phyloP scores from a whole-genome alignment of 768 basidiomycete species.

The Lyophyllum decastes region DNA sequence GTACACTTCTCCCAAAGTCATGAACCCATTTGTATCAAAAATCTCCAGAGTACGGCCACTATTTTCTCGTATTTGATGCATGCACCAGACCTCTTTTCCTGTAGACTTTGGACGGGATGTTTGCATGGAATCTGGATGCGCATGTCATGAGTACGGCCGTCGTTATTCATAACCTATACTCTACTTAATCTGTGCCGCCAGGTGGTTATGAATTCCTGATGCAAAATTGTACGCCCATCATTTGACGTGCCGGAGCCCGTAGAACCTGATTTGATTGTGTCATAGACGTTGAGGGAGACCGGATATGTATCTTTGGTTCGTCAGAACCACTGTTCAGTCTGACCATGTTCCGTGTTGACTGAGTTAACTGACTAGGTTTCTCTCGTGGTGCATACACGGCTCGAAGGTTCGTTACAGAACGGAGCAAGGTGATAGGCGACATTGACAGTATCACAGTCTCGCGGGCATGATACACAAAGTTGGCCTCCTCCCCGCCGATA shows the following conservation, averaged over 20 bases:
- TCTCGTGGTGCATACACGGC: conserved; percentile 69
- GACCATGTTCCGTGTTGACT: neutral
- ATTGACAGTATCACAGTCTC: conserved; percentile 26
- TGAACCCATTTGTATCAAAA: conserved; percentile 33
- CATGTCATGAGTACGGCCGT: conserved; percentile 48
- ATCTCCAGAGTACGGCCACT: conserved; percentile 38
- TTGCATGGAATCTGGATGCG: conserved; percentile 49
- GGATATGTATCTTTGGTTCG: conserved; percentile 62
- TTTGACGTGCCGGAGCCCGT: neutral
- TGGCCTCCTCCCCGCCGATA: conserved; percentile 46
- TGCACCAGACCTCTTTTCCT: neutral
- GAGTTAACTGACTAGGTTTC: conserved; percentile 37
- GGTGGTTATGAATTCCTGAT: conserved; percentile 61
- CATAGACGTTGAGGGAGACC: conserved; percentile 53
- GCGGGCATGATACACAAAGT: conserved; percentile 57
- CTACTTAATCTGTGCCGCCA: conserved; percentile 15
- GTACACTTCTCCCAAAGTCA: conserved; percentile 41
- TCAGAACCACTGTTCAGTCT: neutral
- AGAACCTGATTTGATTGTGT: neutral
- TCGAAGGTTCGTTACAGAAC: conserved; percentile 34
- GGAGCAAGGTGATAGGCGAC: neutral
- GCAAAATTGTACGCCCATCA: conserved; percentile 46
- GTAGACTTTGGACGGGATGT: conserved; percentile 47
- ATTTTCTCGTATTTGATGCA: neutral
- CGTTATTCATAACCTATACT: neutral